Evolutionary conservation across 352 stramenopile species (phyloP), one percentile per base, ranked within the genome.

Genomic region (Pythium diclinum): DNA sequence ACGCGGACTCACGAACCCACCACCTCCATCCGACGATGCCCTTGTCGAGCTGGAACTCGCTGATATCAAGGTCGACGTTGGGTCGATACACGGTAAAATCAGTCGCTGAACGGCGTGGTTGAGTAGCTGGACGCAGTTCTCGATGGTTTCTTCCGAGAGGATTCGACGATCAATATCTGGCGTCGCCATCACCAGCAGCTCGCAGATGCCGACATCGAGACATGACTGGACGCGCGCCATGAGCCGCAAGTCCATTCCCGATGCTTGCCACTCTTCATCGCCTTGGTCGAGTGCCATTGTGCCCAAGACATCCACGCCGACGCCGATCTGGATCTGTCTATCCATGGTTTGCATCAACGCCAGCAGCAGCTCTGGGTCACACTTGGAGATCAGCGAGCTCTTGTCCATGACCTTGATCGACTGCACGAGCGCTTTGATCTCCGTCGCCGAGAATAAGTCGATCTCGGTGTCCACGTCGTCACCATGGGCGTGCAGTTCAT

Each of bases 91-190:
- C 17, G 84, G 84, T 32, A 92, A 69, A 17, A 94, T 62, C 28
- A 92, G 30, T 28, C 68, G 71, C 11, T 86, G 77, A 47, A 91
- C 69, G 0, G 78, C 57, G 33, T 88, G 78, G 52, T 79, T 79
- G 16, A 94, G 66, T 13, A 94, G 61, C 60, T 85, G 70, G 30
- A 89, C 77, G 56, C 83, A 96, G 47, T 89, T 87, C 34, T 95
- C 81, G 59, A 96, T 92, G 13, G 28, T 79, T n/a, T 94, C 88
- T 63, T 96, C 88, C 0, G 86, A 92, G 0, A 96, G 68, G 56
- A 89, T 59, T 34, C 85, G 68, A 13, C 85, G 74, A 21, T 96
- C 85, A 60, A 94, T 85, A 9, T 83, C 70, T 5, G 69, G 70
- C 11, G 85, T 83, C 9, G 83, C 79, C 68, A 94, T 90, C 40